These are phyloP conservation scores for Aureobasidium sp. DNA, from an alignment of 2,329 filamentous ascomycete genomes.

Conservation along the genomic window DNA sequence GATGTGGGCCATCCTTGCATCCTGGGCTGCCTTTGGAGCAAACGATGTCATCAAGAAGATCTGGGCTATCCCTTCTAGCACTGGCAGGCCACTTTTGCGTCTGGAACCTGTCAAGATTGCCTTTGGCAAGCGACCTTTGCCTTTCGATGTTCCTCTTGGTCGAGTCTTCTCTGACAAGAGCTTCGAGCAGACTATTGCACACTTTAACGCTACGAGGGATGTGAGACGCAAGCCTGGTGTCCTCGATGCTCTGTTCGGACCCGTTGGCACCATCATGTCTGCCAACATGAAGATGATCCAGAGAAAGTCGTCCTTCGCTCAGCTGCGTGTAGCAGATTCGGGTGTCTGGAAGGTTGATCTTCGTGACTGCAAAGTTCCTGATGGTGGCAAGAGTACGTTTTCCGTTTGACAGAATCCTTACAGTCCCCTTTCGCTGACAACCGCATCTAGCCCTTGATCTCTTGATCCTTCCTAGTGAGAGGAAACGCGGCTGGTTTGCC, in stretches of 20 bases:
- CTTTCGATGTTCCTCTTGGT: constrained; percentile 2
- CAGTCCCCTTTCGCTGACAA: not conserved
- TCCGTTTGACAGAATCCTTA: not conserved
- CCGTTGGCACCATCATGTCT: not conserved
- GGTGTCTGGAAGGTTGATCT: not conserved
- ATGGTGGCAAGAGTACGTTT: not conserved
- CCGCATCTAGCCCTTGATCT: not conserved
- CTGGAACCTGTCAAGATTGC: not conserved
- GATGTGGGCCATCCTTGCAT: not conserved
- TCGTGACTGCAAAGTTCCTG: not conserved
- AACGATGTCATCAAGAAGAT: not conserved
- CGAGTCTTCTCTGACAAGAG: not conserved
- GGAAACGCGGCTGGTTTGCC: not conserved
- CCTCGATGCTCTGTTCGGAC: not conserved
- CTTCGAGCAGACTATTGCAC: not conserved
- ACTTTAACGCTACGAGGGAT: not conserved
- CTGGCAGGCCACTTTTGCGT: not conserved
- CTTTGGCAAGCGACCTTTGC: not conserved
- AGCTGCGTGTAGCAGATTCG: not conserved
- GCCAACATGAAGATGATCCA: constrained; percentile 3
- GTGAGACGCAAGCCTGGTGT: not conserved
- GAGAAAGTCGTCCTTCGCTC: constrained; percentile 2
- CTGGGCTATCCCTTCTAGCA: not conserved
- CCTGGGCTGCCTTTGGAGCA: not conserved
- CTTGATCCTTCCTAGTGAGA: not conserved